Conservation (phyloP, 2,329 filamentous ascomycete genomes). For the Eutypella sp. region DNA sequence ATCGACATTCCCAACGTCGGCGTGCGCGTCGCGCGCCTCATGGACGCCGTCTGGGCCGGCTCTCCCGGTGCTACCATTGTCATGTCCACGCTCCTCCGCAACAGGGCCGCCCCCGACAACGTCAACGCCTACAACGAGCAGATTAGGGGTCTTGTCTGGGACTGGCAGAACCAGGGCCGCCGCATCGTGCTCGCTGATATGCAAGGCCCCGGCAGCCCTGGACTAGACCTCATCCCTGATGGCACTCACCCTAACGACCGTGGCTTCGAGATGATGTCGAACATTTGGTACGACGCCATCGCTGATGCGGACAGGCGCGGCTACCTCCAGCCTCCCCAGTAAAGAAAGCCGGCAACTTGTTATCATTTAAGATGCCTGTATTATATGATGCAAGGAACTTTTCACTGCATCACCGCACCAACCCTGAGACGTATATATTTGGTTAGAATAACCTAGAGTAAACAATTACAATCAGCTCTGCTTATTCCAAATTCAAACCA, state of each 20-base stretch:
- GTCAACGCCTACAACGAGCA: conserved; percentile 16
- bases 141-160: conserved; percentile 11
- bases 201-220: conserved; percentile 15
- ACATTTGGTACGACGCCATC: conserved; percentile 18
- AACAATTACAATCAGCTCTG: too few species aligned
- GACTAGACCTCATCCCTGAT: conserved; percentile 17
- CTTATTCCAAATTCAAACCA: too few species aligned
- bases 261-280: conserved; percentile 19
- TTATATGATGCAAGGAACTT: too few species aligned
- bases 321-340: conserved; percentile 7
- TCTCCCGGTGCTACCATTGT: conserved; percentile 20
- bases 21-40: conserved; percentile 14
- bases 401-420: too few species aligned
- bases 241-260: conserved; percentile 20
- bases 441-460: too few species aligned
- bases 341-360: too few species aligned
- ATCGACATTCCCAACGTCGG: conserved; percentile 14
- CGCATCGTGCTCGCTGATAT: conserved; percentile 20
- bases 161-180: conserved; percentile 7
- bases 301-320: conserved; percentile 14
- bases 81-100: conserved; percentile 21
- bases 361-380: too few species aligned
- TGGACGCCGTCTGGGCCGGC: conserved; percentile 16
- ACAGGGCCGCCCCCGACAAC: conserved; percentile 15
- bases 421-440: too few species aligned